Evolutionary conservation across 2,329 filamentous ascomycete genomes (phyloP).

Genomic region (Phaeoacremonium minimum): DNA sequence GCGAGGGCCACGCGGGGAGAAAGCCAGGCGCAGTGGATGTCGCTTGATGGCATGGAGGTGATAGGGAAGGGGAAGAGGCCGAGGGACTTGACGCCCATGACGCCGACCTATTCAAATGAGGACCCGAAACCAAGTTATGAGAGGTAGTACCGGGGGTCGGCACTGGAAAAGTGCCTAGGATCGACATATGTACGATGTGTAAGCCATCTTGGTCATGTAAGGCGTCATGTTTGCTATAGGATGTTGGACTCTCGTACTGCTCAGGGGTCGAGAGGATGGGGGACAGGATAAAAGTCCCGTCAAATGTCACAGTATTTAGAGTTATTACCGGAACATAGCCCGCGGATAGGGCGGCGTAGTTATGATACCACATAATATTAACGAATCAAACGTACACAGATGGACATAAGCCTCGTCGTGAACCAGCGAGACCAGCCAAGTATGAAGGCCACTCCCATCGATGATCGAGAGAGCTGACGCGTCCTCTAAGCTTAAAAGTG

Average conservation of each 20-base stretch:
- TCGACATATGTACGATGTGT: background rate
- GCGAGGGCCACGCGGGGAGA: constrained; percentile 15
- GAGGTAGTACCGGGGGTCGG: background rate
- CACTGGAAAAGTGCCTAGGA: background rate
- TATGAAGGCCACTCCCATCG: no score
- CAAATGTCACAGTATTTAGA: no score
- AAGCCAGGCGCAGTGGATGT: constrained; percentile 15
- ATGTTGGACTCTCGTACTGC: background rate
- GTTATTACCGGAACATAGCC: no score
- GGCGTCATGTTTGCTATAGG: background rate
- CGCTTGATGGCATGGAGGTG: constrained; percentile 1
- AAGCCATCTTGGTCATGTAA: background rate
- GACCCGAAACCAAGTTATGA: background rate
- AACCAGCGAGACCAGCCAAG: no score
- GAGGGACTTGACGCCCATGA: background rate
- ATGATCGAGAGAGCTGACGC: no score
- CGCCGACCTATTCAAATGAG: background rate
- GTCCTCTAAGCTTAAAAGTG: no score
- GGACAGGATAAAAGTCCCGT: no score
- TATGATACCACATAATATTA: no score
- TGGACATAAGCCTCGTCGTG: no score
- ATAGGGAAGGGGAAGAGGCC: background rate
- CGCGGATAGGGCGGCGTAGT: no score
- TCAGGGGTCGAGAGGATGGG: background rate
- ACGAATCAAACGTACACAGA: no score